These are phyloP conservation scores for Neurospora africana DNA, from an alignment of 495 filamentous ascomycete genomes.

Conservation along the genomic window DNA sequence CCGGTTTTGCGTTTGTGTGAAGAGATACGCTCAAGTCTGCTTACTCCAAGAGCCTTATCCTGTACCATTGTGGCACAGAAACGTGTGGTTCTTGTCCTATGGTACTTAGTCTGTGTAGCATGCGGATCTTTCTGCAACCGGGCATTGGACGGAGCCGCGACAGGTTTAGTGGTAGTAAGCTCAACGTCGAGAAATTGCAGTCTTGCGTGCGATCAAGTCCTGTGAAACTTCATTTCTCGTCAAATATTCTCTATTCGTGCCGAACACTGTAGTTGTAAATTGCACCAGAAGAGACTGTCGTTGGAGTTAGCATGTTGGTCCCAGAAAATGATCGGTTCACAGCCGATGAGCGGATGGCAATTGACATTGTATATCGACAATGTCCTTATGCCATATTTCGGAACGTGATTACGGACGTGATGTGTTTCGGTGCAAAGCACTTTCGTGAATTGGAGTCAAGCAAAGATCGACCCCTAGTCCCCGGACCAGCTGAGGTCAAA, in stretches of 20 bases:
- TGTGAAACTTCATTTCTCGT: not conserved
- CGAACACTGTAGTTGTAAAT: not conserved
- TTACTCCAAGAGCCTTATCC: not conserved
- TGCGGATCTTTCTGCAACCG: not conserved
- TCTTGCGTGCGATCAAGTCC: not conserved
- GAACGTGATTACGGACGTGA: not conserved
- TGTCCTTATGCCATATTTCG: not conserved
- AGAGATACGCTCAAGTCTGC: not conserved
- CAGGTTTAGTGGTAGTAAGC: not conserved
- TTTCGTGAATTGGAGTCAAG: not conserved
- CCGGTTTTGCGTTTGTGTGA: not conserved
- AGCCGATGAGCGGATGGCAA: not conserved
- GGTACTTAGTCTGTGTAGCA: not conserved
- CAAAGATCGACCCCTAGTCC: not conserved
- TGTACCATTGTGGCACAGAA: not conserved
- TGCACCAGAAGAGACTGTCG: not conserved
- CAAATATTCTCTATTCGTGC: not conserved
- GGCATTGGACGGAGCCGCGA: not conserved
- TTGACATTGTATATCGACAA: not conserved
- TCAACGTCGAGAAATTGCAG: not conserved
- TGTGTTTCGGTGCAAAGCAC: not conserved
- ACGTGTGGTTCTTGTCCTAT: not conserved
- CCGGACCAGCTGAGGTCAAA: not conserved
- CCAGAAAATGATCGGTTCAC: not conserved
- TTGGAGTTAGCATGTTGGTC: not conserved